Evolutionary conservation across 129 eudicot genomes (phyloP).

Genomic region (Flaveria trinervia): DNA sequence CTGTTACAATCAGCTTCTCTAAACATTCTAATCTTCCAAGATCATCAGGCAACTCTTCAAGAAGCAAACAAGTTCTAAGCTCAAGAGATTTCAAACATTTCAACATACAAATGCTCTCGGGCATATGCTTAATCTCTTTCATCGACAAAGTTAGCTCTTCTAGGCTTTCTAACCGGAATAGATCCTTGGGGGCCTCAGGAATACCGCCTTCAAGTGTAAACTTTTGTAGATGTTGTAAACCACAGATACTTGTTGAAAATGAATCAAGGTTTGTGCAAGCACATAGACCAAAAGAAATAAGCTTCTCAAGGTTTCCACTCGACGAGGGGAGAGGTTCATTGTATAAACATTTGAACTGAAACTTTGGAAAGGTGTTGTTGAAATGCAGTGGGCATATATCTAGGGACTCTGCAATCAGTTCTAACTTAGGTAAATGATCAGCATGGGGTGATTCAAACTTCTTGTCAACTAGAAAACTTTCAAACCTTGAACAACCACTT

Average conservation of each 20-base stretch:
- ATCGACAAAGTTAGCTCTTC: conserved; percentile 2
- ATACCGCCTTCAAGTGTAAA: conserved; percentile 3
- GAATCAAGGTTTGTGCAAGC: conserved; percentile 15
- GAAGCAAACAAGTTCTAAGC: conserved; percentile 1
- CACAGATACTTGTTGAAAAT: conserved; percentile 1
- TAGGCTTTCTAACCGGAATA: background rate
- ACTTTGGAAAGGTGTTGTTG: background rate
- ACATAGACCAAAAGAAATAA: background rate
- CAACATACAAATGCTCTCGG: background rate
- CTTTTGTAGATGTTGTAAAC: background rate
- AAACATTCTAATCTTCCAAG: conserved; percentile 21
- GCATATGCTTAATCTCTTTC: background rate
- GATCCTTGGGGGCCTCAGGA: conserved; percentile 1
- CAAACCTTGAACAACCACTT: background rate
- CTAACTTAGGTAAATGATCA: background rate
- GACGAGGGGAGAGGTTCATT: background rate
- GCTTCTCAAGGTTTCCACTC: conserved; percentile 14
- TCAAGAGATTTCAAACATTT: background rate
- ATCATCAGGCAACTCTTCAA: conserved; percentile 18
- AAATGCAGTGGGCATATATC: conserved; percentile 15
- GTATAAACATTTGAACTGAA: background rate
- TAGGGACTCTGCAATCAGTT: background rate
- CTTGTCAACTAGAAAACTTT: conserved; percentile 9
- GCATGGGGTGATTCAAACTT: background rate
- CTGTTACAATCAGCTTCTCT: background rate